These are phyloP conservation scores for Teunomyces aglyptinius DNA, from an alignment of 805 yeast genomes.

Conservation along the genomic window DNA sequence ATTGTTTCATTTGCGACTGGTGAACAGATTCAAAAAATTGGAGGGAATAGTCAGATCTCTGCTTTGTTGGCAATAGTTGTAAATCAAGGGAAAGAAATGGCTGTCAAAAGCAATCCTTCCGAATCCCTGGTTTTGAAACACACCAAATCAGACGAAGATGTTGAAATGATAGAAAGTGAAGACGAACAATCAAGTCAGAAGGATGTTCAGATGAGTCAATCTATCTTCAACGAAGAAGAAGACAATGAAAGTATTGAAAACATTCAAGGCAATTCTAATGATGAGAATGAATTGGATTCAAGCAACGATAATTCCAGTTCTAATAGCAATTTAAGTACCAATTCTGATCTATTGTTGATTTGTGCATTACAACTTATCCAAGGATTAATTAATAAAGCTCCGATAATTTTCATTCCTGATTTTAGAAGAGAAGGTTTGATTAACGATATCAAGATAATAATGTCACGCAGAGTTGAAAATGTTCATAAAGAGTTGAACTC, in stretches of 20 bases:
- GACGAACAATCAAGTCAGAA: background rate
- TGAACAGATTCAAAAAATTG: slow-evolving; percentile 29
- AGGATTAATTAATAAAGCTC: slow-evolving; percentile 42
- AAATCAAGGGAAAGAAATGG: slow-evolving; percentile 47
- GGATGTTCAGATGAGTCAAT: background rate
- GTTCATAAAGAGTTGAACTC: slow-evolving; percentile 7
- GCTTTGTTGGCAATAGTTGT: slow-evolving; percentile 58
- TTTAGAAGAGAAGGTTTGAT: slow-evolving; percentile 76
- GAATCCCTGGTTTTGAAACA: background rate
- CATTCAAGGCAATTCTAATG: background rate
- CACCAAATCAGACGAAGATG: slow-evolving; percentile 8
- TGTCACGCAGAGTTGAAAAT: slow-evolving; percentile 19
- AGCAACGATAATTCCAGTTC: background rate
- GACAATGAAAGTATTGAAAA: slow-evolving; percentile 4
- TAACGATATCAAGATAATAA: slow-evolving; percentile 43
- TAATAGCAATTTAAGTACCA: background rate
- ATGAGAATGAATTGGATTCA: slow-evolving; percentile 11
- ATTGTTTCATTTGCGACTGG: slow-evolving; percentile 39
- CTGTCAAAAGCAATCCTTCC: slow-evolving; percentile 10
- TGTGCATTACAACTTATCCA: slow-evolving; percentile 52
- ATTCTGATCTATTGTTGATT: slow-evolving; percentile 41
- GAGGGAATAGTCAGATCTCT: slow-evolving; percentile 35
- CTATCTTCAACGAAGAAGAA: slow-evolving; percentile 5
- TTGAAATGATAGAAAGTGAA: slow-evolving; percentile 11
- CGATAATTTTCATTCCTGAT: slow-evolving; percentile 41